Conservation (phyloP, 768 basidiomycete species). For the Lactifluus pinguis region DNA sequence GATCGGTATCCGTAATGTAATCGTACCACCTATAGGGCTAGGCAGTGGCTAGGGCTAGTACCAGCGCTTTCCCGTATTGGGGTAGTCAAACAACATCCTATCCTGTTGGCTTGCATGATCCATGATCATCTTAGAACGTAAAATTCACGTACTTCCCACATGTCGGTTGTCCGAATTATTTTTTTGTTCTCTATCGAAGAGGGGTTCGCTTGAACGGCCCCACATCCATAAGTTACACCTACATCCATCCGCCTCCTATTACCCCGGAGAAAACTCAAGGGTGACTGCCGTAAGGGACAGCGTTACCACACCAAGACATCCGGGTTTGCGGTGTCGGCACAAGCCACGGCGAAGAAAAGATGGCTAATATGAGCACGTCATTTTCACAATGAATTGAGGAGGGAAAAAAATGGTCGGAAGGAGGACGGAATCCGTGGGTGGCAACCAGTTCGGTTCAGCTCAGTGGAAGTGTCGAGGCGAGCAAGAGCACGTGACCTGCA, state of each 20-base stretch:
- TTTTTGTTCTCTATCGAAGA: slow-evolving; percentile 1
- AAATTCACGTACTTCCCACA: not conserved
- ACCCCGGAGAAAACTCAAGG: too few relatives aligned
- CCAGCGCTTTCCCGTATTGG: not conserved
- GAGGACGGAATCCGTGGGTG: not conserved
- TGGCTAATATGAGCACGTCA: not conserved
- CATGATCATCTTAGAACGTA: not conserved
- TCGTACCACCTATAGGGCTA: too few relatives aligned
- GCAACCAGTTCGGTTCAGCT: too few relatives aligned
- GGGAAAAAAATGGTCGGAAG: not conserved
- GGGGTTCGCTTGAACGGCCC: not conserved
- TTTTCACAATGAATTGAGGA: not conserved
- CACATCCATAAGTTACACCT: not conserved
- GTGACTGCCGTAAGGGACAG: too few relatives aligned
- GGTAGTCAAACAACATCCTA: not conserved
- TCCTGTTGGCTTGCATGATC: too few relatives aligned
- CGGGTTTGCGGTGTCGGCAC: too few relatives aligned
- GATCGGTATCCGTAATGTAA: not conserved
- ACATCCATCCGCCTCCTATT: not conserved
- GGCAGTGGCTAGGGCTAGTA: not conserved
- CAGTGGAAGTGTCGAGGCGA: too few relatives aligned
- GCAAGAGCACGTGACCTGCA: too few relatives aligned
- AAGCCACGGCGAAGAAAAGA: not conserved
- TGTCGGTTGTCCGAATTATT: not conserved
- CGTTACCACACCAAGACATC: too few relatives aligned